Base-by-base conservation (phyloP, 129 eudicot species). In the Flaveria sonorensis region DNA sequence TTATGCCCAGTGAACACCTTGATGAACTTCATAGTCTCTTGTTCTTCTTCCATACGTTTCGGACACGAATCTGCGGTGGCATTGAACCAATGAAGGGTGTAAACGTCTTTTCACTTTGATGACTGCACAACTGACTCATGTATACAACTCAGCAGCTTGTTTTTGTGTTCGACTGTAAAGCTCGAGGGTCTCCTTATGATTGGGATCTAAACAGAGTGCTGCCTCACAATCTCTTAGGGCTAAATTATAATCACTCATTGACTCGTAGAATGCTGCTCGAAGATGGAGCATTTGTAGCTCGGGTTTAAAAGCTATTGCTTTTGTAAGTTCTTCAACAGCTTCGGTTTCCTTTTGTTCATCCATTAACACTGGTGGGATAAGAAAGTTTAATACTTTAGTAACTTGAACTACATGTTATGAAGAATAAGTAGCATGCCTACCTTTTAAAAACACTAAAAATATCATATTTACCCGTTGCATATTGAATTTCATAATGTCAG, bases 251-350 rank as follows among this genome's bases (percentile, higher is more conserved):
- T 92, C 92, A 28, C 85, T 73, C 89, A 92, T 87, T 32, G 97
- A 89, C 75, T 92, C 97, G 21, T 85, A 89, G 74, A 92, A 92
- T 53, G 97, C 97, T 32, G 97, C 91, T 68, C 95, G 85, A 30
- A 92, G 89, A 87, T 92, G 91, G 18, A 92, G 95, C 92, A 92
- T 89, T 84, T 92, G 97, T 56, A 92, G 80, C 71, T 92, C 97
- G 2, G 92, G 92, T 72, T 87, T 92, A 79, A 92, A 92, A 51
- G 87, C 81, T 67, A 92, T 85, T 62, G 97, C 95, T 79, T 76
- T 92, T 21, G 91, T 79, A 21, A 92, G 92, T 83, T 89, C 97
- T 51, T 85, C 84, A 28, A 89, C 91, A 9, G 97, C 97, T 74
- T 92, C 95, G 20, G 51, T 68, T 86, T 92, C 95, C 57, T 78